phyloP scores from a whole-genome alignment of 75 land plant genomes.

The Pinus albicaulis region DNA sequence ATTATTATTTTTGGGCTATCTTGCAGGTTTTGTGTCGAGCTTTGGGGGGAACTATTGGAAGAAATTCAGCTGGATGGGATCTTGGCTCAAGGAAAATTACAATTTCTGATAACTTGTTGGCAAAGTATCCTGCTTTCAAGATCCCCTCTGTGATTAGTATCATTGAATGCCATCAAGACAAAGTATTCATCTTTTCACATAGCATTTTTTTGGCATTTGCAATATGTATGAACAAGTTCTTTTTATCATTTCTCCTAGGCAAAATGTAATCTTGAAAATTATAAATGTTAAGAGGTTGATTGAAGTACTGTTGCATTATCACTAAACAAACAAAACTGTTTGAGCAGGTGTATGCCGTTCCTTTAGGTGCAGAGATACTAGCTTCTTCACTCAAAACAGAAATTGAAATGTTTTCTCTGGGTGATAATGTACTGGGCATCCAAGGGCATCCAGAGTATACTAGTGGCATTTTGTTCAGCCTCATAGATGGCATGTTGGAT shows the following conservation, averaged over 20 bases:
- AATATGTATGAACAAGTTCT: background rate
- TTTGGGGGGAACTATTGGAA: constrained; percentile 78
- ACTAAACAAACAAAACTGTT: background rate
- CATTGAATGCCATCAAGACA: constrained; percentile 71
- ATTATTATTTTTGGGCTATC: too few relatives aligned
- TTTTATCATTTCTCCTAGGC: background rate
- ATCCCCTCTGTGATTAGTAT: constrained; percentile 48
- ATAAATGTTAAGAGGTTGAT: background rate
- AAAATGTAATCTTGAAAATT: background rate
- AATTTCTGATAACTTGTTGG: constrained; percentile 22
- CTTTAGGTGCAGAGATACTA: constrained; percentile 62
- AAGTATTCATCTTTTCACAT: constrained; percentile 23
- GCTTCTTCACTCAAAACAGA: constrained; percentile 71
- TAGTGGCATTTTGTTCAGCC: constrained; percentile 62
- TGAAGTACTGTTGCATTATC: background rate
- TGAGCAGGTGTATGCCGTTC: constrained; percentile 58
- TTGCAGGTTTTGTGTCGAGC: constrained; percentile 89
- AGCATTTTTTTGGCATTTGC: background rate
- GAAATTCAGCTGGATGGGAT: constrained; percentile 78
- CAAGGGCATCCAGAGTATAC: constrained; percentile 98
- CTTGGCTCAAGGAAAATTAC: constrained; percentile 57
- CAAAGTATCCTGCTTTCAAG: constrained; percentile 17
- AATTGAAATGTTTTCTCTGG: constrained; percentile 71
- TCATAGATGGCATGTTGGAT: constrained; percentile 57
- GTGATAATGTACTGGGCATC: constrained; percentile 70